Conservation (phyloP, 2,329 filamentous ascomycete species). For the Orbilia javanica region DNA sequence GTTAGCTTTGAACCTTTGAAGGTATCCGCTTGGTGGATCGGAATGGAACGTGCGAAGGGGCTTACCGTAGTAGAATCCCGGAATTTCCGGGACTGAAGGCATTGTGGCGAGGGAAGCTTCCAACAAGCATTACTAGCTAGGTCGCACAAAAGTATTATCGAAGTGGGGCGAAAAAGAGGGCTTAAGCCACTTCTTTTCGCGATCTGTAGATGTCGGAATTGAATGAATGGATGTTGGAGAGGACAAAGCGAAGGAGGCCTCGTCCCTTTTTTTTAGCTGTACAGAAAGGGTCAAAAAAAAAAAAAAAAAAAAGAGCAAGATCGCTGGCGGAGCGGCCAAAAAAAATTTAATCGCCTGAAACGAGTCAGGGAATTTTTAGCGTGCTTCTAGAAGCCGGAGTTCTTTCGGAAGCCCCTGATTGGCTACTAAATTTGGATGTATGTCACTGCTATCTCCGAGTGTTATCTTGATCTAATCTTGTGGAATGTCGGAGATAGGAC, state of each 20-base stretch:
- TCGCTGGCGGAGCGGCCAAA: constrained; percentile 3
- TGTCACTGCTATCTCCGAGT: background rate
- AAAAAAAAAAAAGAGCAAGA: constrained; percentile 30
- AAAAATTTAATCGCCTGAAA: constrained; percentile 19
- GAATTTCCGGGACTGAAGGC: constrained; percentile 57
- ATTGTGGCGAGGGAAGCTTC: constrained; percentile 58
- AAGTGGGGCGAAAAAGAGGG: constrained; percentile 53
- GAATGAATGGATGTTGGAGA: constrained; percentile 18
- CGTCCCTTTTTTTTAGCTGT: constrained; percentile 24
- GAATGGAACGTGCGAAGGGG: background rate
- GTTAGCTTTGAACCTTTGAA: constrained; percentile 21
- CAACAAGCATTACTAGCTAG: constrained; percentile 53
- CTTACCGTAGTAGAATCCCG: constrained; percentile 59
- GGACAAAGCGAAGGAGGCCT: constrained; percentile 25
- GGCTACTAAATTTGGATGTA: constrained; percentile 37
- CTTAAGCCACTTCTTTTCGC: constrained; percentile 51
- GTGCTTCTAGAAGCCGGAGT: constrained; percentile 46
- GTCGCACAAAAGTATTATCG: constrained; percentile 15
- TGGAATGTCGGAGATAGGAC: constrained; percentile 22
- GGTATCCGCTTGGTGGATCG: background rate
- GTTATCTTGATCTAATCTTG: constrained; percentile 48
- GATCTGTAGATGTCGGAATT: constrained; percentile 29
- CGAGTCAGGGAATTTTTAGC: constrained; percentile 23
- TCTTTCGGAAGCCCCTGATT: constrained; percentile 35
- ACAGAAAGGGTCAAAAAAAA: constrained; percentile 31